Base-by-base conservation (phyloP, 805 yeast species). In the Zygotorulaspora sp. region DNA sequence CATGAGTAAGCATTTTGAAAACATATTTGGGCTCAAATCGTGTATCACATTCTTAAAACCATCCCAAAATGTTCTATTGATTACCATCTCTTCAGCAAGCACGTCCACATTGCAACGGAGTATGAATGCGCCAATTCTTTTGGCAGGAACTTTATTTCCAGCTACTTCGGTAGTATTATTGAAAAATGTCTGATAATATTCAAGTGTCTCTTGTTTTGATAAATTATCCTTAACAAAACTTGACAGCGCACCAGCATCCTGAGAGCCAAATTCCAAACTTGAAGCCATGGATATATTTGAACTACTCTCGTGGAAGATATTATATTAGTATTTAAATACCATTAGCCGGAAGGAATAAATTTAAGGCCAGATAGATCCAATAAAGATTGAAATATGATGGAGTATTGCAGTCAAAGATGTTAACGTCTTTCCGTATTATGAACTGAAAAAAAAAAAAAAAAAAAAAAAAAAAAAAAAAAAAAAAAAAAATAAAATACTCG, bases 51-150 rank as follows among this genome's bases (percentile, higher is more conserved):
- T 36, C 18, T 41, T 38, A 9, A 48, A 25, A 5, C 40, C 13
- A 8, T 40, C 26, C 37, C 42, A 41, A 20, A 52, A 43, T 22
- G 18, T 20, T 3, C 25, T 12, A 24, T 48, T 36, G 14, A 18
- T 31, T 2, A 44, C 21, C 7, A 36, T 45, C 6, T 35, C 29
- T 9, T 35, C 20, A 31, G 44, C 40, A 9, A 48, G 36, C 9
- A 43, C 30, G 9, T 40, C 36, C 8, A 32, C 35, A 19, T 49
- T 47, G 32, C 50, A 52, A 21, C 28, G 32, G 14, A 37, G 14
- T 4, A 48, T 30, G 20, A 48, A 52, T 5, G 36, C 35, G 5
- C 35, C 38, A 17, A 49, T 32, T 10, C 42, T 34, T 22, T 19
- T 31, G 16, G 30, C 18, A 17, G 19, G 33, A 7, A 17, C 32